These are phyloP conservation scores for Stachybotrys elegans DNA, from an alignment of 2,329 filamentous ascomycete species.

Conservation along the genomic window DNA sequence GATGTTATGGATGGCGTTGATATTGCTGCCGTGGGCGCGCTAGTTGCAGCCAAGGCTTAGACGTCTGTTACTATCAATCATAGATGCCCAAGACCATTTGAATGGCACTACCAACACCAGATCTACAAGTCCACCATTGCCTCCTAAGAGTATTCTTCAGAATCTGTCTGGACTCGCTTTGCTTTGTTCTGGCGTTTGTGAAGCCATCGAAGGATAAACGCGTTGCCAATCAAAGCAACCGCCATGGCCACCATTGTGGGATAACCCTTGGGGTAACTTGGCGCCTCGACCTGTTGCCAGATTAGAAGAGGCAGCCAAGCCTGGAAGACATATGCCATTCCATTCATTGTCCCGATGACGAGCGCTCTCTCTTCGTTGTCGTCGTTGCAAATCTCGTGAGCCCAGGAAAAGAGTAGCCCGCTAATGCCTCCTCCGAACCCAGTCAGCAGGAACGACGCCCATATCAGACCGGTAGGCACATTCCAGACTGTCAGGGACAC, in stretches of 20 bases:
- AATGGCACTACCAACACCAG: too few relatives aligned
- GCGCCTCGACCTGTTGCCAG: constrained; percentile 61
- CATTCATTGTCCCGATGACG: constrained; percentile 62
- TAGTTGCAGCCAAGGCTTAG: too few relatives aligned
- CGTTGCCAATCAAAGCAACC: constrained; percentile 41
- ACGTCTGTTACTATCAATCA: too few relatives aligned
- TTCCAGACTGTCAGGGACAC: constrained; percentile 36
- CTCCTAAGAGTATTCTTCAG: too few relatives aligned
- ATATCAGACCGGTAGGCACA: constrained; percentile 52
- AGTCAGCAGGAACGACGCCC: constrained; percentile 55
- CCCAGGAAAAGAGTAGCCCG: constrained; percentile 43
- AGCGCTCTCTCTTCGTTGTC: constrained; percentile 62
- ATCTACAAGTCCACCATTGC: too few relatives aligned
- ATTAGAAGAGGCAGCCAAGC: constrained; percentile 64
- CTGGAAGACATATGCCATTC: constrained; percentile 64
- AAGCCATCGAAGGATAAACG: constrained; percentile 37
- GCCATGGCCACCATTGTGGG: constrained; percentile 48
- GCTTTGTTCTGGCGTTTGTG: background rate
- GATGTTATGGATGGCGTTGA: background rate
- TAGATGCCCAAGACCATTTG: too few relatives aligned
- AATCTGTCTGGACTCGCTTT: too few relatives aligned
- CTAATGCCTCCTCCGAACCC: constrained; percentile 46
- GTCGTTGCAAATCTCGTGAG: constrained; percentile 43
- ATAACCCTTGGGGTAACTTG: constrained; percentile 56
- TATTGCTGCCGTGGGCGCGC: background rate